Conservation (phyloP, 495 filamentous ascomycete genomes). For the Podospora comata region DNA sequence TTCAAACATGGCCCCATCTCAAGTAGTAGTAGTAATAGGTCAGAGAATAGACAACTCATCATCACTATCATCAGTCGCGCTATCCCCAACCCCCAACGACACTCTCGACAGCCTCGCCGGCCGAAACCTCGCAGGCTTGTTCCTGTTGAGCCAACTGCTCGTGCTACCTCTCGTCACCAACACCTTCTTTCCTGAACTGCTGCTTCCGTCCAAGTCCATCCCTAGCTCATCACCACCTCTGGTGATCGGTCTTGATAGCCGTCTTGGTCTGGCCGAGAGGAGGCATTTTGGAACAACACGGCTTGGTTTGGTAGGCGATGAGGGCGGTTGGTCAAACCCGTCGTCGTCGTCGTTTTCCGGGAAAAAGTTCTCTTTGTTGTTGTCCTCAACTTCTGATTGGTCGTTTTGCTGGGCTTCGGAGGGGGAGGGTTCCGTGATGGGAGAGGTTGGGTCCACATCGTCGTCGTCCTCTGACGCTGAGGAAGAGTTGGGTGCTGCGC, state of each 20-base stretch:
- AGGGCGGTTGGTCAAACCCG: not conserved
- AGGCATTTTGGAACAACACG: not conserved
- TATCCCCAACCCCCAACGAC: slow-evolving; percentile 6
- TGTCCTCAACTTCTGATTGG: not conserved
- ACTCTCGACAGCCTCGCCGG: slow-evolving; percentile 8
- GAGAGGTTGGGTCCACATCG: not conserved
- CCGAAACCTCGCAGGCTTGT: slow-evolving; percentile 15
- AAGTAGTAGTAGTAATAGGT: not conserved
- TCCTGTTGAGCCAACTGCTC: slow-evolving; percentile 9
- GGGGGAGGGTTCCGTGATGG: slow-evolving; percentile 14
- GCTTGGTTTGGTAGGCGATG: not conserved
- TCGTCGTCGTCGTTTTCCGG: slow-evolving; percentile 2
- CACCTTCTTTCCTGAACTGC: not conserved
- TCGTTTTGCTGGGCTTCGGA: not conserved
- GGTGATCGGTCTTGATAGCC: slow-evolving; percentile 14
- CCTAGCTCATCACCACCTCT: slow-evolving; percentile 15
- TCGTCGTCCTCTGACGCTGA: slow-evolving; percentile 1
- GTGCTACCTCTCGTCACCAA: not conserved
- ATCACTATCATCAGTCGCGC: slow-evolving; percentile 15
- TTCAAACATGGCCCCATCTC: not conserved
- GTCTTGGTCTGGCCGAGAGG: slow-evolving; percentile 18
- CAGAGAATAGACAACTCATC: slow-evolving; percentile 19
- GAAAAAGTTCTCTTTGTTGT: not conserved
- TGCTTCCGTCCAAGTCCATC: slow-evolving; percentile 1
- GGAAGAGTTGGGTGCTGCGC: not conserved